Percentiles rank a stretch among this genome's conserved stretches.
Conservation (phyloP, 805 yeast genomes). For the Yarrowia sp. region DNA sequence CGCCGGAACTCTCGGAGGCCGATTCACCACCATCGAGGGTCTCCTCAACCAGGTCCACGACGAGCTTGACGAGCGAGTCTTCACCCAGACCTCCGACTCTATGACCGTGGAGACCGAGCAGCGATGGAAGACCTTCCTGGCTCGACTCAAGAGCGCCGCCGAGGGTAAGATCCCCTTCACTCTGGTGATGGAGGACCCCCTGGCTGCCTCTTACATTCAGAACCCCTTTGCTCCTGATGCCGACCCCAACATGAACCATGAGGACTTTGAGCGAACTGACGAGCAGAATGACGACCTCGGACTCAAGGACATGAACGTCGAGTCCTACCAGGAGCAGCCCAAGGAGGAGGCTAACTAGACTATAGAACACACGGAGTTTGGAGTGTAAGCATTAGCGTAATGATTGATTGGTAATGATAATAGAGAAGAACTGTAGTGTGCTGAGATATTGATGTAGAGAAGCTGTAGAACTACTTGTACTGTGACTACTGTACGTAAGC, state of each 20-base stretch:
- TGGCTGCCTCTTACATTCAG: slow-evolving; percentile 94
- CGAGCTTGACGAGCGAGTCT: slow-evolving; percentile 85
- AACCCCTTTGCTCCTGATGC: slow-evolving; percentile 98
- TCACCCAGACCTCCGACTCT: slow-evolving; percentile 85
- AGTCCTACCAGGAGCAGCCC: slow-evolving; percentile 36
- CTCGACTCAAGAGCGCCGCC: slow-evolving; percentile 74
- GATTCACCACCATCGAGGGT: slow-evolving; percentile 97
- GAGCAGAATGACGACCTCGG: slow-evolving; percentile 95
- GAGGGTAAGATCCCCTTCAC: slow-evolving; percentile 86
- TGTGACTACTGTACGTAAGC: too few relatives aligned
- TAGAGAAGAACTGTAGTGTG: too few relatives aligned
- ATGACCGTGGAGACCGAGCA: slow-evolving; percentile 79
- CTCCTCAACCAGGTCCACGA: slow-evolving; percentile 85
- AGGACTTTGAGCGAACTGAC: slow-evolving; percentile 86
- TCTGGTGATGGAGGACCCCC: slow-evolving; percentile 88
- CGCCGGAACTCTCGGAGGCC: slow-evolving; percentile 96
- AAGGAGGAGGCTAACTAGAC: slow-evolving; percentile 27
- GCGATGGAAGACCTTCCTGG: slow-evolving; percentile 86
- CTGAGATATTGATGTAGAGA: too few relatives aligned
- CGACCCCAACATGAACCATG: slow-evolving; percentile 94
- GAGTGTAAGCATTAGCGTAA: slow-evolving; percentile 8
- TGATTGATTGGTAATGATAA: background rate
- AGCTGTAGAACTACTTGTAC: too few relatives aligned
- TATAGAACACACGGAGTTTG: slow-evolving; percentile 12
- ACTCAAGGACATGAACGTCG: slow-evolving; percentile 55